phyloP scores from a whole-genome alignment of 495 filamentous ascomycete genomes.

The Penicillium fimorum region DNA sequence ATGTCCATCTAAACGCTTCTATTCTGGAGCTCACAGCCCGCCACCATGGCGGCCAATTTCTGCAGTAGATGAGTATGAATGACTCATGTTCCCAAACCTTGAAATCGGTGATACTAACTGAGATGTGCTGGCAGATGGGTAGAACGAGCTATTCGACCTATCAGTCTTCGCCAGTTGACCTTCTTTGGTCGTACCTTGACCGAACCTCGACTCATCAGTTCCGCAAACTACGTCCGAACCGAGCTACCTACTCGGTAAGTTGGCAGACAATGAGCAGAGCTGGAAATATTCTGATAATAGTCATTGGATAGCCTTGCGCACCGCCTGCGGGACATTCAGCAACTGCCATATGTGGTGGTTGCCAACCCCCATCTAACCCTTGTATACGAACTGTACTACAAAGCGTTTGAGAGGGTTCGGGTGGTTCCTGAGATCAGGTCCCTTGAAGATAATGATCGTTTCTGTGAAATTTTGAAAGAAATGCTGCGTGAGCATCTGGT shows the following conservation, averaged over 20 bases:
- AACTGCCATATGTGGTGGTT: constrained; percentile 90
- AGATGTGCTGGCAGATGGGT: constrained; percentile 64
- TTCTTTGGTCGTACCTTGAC: constrained; percentile 92
- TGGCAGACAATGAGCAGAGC: not conserved
- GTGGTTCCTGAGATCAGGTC: constrained; percentile 79
- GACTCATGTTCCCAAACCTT: constrained; percentile 9
- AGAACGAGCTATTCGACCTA: constrained; percentile 76
- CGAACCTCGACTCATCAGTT: constrained; percentile 83
- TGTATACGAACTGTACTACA: constrained; percentile 96
- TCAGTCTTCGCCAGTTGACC: constrained; percentile 87
- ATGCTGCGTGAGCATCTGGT: constrained; percentile 85
- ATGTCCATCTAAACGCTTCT: constrained; percentile 24
- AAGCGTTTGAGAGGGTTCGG: constrained; percentile 87
- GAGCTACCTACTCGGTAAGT: constrained; percentile 85
- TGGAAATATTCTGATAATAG: not conserved
- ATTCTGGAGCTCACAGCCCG: constrained; percentile 34
- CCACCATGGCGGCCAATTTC: constrained; percentile 78
- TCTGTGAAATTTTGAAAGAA: constrained; percentile 76
- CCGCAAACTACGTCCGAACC: constrained; percentile 94
- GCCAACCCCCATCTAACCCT: constrained; percentile 91
- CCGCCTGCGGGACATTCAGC: constrained; percentile 95
- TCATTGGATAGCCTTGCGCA: constrained; percentile 71
- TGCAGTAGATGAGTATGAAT: constrained; percentile 80
- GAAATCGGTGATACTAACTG: constrained; percentile 7
- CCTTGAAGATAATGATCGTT: constrained; percentile 84